Base-by-base conservation (phyloP, 2,329 filamentous ascomycete genomes). In the Ceratocystis alfenasii region DNA sequence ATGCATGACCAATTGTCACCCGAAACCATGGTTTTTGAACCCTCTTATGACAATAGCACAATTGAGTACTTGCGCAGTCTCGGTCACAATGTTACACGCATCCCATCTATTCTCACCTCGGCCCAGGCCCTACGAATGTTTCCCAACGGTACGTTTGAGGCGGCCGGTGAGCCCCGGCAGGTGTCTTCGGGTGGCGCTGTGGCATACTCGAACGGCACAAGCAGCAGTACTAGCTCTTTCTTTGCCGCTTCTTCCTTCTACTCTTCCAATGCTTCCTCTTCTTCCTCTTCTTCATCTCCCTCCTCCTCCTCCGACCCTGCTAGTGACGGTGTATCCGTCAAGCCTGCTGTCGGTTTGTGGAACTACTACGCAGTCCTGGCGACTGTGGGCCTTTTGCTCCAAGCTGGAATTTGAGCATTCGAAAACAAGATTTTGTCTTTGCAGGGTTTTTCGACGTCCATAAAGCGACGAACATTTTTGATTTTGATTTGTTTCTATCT, bases 1-100 rank as follows among this genome's bases (percentile, higher is more conserved):
- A 74, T 96, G 28, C 91, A 96, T 71, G 90, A 96, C 71, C 91
- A 96, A 76, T 78, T 96, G 5, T 78, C 86, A 2, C 91, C 91
- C 0, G 83, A 88, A 63, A 76, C 78, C 66, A 81, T 87, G 0
- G 77, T 74, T 0, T 89, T 95, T 63, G 91, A 96, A 76, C 86
- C 83, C 48, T 74, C 78, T 0, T 95, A 86, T 70, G 82, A 94
- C 69, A 88, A 90, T 69, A 73, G 74, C 0, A 89, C 88, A 0
- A 84, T 87, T 1, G 83, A 80, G 0, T 89, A 83, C 70, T 78
- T 96, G 81, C 76, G 78, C 63, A 76, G 75, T 0, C 77, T 85
- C 55, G 88, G 88, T 0, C 88, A 93, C 71, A 92, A 92, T 73
- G 82, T 94, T 0, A 86, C 84, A 0, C 90, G 85, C 84, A 78